These are phyloP conservation scores for Trichosporon faecale DNA, from an alignment of 1,284 basidiomycete species.

Conservation along the genomic window DNA sequence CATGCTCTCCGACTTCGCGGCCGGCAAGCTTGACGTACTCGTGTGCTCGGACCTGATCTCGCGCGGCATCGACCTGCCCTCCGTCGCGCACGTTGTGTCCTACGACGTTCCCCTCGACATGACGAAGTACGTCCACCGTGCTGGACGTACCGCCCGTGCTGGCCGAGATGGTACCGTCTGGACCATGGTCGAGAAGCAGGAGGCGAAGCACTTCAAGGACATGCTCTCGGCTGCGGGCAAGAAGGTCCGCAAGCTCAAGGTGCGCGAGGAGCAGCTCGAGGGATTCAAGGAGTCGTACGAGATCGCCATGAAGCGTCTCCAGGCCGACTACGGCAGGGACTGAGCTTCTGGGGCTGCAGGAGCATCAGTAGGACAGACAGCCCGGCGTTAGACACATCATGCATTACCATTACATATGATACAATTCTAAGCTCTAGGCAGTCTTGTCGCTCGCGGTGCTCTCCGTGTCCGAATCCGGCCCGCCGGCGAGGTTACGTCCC, in stretches of 20 bases:
- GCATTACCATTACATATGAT: not conserved
- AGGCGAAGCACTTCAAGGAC: conserved; percentile 85
- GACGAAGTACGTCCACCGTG: conserved; percentile 95
- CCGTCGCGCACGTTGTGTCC: conserved; percentile 85
- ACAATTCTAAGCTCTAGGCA: not conserved
- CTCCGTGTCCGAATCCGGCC: conserved; percentile 1
- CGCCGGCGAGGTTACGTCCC: conserved; percentile 17
- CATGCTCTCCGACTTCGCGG: conserved; percentile 76
- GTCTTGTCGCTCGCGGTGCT: not conserved
- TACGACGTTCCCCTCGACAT: conserved; percentile 97
- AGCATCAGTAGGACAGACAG: too few relatives aligned
- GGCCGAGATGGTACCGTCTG: conserved; percentile 82
- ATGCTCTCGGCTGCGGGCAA: conserved; percentile 77
- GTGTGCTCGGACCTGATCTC: conserved; percentile 95
- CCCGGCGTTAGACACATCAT: not conserved
- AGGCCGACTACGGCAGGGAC: conserved; percentile 30
- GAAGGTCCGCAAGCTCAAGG: conserved; percentile 66
- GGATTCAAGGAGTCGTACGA: conserved; percentile 64
- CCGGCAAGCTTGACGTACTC: conserved; percentile 82
- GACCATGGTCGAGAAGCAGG: conserved; percentile 93
- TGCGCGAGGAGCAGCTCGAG: conserved; percentile 64
- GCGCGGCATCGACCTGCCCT: conserved; percentile 91
- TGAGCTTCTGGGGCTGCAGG: conserved; percentile 1
- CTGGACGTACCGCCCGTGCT: conserved; percentile 89
- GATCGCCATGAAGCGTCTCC: conserved; percentile 39